Base-by-base conservation (phyloP, 169 alveolate genomes). In the Plasmodium ovale region DNA sequence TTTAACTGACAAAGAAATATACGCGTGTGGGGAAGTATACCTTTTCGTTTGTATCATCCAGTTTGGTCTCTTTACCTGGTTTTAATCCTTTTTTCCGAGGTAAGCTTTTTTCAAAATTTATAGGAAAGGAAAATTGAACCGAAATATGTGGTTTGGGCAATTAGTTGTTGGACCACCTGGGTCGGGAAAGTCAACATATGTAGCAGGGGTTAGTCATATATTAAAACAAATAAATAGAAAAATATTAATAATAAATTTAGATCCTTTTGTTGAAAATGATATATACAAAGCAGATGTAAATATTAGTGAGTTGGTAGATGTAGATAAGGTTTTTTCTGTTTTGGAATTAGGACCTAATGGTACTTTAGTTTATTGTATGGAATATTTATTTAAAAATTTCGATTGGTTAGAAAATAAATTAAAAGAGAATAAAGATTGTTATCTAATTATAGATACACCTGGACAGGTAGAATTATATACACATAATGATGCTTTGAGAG, bases 401-500 rank as follows among this genome's bases (percentile, higher is more conserved):
- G 99, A 97, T 77, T 98, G 99, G 99, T 87, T 97, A 31, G 95
- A 89, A 64, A 84, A 58, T 71, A 58, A 87, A 89, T 25, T 84
- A 70, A 87, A 92, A 10, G 89, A 84, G 10, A 62, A 77, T 47
- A 91, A 90, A 77, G 96, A 94, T 49, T 71, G 92, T n/a, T 98
- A 98, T 93, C 85, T 97, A 68, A 88, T 98, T 73, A 95, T 98
- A 51, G 99, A 98, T 54, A 90, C 98, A 42, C 99, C 99, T 0
- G 99, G 99, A 0, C 99, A 98, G 89, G 98, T 98, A 53, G 99
- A 98, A 92, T 89, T 98, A 59, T 98, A 97, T 93, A 96, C 98
- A 21, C 99, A 98, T 93, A 96, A 98, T 88, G 96, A 92, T 35
- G 96, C 97, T 2, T 95, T 98, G 88, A 94, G 91, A 58, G 93